A percentile compares a stretch with the other conserved stretches of the same genome.
phyloP scores from a whole-genome alignment of 2,329 filamentous ascomycete genomes.

The Trichoderma atrobrunneum region DNA sequence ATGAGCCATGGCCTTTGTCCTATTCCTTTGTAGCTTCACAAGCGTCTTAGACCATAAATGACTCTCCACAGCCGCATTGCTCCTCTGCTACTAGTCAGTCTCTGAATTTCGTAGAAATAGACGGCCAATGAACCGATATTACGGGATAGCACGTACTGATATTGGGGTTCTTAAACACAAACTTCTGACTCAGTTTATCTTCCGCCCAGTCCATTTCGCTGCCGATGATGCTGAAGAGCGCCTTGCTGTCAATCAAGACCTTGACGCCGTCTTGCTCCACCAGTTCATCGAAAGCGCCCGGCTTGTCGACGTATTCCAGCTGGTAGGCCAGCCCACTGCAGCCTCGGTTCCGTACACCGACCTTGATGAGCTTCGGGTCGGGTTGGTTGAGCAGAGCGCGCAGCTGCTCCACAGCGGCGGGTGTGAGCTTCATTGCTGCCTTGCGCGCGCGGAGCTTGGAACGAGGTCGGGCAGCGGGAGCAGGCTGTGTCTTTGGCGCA shows the following conservation, averaged over 20 bases:
- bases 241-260: slow-evolving; percentile 95
- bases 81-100: slow-evolving; percentile 63
- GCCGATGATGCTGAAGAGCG: slow-evolving; percentile 94
- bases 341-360: slow-evolving; percentile 89
- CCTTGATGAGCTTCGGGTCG: slow-evolving; percentile 86
- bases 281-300: slow-evolving; percentile 81
- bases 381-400: slow-evolving; percentile 76
- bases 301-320: slow-evolving; percentile 91
- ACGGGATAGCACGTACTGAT: slow-evolving; percentile 71
- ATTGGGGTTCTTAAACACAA: slow-evolving; percentile 95
- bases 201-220: slow-evolving; percentile 99
- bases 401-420: slow-evolving; percentile 75
- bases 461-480: slow-evolving; percentile 39
- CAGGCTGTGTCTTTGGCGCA: slow-evolving; percentile 61
- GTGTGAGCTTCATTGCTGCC: slow-evolving; percentile 84
- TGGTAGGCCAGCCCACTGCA: slow-evolving; percentile 94
- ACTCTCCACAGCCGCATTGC: slow-evolving; percentile 93
- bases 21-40: not conserved
- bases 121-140: not conserved
- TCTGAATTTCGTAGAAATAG: slow-evolving; percentile 28
- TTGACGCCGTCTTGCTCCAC: slow-evolving; percentile 96
- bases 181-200: slow-evolving; percentile 87
- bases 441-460: slow-evolving; percentile 64
- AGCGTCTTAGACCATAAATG: slow-evolving; percentile 71
- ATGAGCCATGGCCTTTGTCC: not conserved